Conservation (phyloP, 352 stramenopile species). For the Phytophthora capsici region DNA sequence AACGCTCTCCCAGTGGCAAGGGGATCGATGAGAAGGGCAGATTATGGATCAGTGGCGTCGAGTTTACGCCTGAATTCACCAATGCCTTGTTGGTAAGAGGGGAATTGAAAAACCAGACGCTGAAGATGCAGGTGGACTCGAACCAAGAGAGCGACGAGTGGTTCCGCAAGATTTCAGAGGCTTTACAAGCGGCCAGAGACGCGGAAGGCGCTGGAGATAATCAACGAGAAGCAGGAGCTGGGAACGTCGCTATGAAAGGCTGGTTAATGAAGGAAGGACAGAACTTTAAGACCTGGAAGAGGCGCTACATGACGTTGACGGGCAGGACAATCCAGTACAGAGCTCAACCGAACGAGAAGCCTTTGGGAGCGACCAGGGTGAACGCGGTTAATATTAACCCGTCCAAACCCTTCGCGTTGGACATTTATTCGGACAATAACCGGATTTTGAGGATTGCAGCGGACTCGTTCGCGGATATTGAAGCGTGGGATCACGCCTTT, state of each 20-base stretch:
- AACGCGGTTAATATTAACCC: constrained; percentile 79
- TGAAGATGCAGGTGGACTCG: constrained; percentile 74
- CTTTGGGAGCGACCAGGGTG: constrained; percentile 67
- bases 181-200: constrained; percentile 33
- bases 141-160: constrained; percentile 70
- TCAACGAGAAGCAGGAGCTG: background rate
- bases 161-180: constrained; percentile 59
- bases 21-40: constrained; percentile 81
- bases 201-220: constrained; percentile 10
- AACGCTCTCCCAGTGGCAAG: constrained; percentile 72
- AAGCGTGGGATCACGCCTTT: constrained; percentile 75
- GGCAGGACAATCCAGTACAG: constrained; percentile 74
- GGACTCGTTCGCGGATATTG: constrained; percentile 73
- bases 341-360: constrained; percentile 54
- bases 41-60: constrained; percentile 60
- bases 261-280: constrained; percentile 87
- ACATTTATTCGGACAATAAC: constrained; percentile 86
- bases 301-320: constrained; percentile 77
- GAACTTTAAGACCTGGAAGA: constrained; percentile 91
- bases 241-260: constrained; percentile 59
- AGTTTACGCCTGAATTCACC: constrained; percentile 70
- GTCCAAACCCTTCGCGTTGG: constrained; percentile 67
- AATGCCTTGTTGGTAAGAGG: constrained; percentile 69
- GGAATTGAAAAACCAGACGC: constrained; percentile 73
- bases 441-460: constrained; percentile 76